Evolutionary conservation across 371 early-diverging fungal species (phyloP), one percentile per base, ranked within the genome.

Genomic region (Mycotypha africana): DNA sequence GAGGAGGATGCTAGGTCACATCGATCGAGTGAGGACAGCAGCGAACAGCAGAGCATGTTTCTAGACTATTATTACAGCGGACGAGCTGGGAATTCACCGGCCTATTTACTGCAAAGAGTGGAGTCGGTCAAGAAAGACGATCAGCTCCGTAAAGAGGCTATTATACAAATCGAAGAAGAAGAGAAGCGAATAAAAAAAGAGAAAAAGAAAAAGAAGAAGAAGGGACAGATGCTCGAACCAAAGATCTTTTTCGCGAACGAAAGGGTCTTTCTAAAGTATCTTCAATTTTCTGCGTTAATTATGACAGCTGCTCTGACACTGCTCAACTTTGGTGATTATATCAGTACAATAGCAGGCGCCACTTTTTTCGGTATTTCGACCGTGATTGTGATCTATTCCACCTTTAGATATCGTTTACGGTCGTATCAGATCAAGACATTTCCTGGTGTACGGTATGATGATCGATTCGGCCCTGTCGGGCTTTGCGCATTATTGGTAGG

Each of bases 241-340:
- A 67, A 67, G 22, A 85, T 89, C 20, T 90, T 89, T 64, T 89
- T 95, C 64, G 92, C 95, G 20, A 95, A 95, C 58, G 95, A 95
- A 62, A 73, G 95, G 34, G 93, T 94, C 0, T 92, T 89, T 51
- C 75, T 95, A 49, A 75, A 79, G 43, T 93, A 94, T 94, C 71
- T 92, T 40, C 85, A 87, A 34, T 73, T 85, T 26, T 67, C 83
- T 26, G 79, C 82, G n/a, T 61, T 82, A 22, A 62, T 88, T 24
- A 75, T 87, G 21, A 76, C 74, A 19, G 67, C 85, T 22, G 84
- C 83, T 4, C 57, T 89, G 51, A 85, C 82, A 17, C 59, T 90
- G 28, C 49, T 88, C 26, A 89, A 88, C 58, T 90, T 88, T 70
- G 86, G 86, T 26, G 70, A 78, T 47, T 35, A 46, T 36, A 52